phyloP scores from a whole-genome alignment of 164 flowering plant genomes.

The Sextonia rubra region DNA sequence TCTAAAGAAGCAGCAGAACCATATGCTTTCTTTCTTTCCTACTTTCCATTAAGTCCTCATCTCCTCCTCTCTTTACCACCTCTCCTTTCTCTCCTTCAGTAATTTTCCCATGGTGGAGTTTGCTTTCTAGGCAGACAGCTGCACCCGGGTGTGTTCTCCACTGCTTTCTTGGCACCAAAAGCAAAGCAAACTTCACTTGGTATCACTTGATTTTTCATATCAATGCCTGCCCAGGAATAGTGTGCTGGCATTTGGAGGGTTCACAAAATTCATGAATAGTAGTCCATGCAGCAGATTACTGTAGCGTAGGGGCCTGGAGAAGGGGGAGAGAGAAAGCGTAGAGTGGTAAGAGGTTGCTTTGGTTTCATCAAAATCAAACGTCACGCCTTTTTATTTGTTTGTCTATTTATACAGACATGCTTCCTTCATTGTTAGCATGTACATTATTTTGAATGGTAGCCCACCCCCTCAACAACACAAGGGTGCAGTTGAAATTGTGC shows the following conservation, averaged over 20 bases:
- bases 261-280: neutral
- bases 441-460: too few relatives aligned
- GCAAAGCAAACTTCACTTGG: neutral
- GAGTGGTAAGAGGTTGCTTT: too few relatives aligned
- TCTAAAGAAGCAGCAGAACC: slow-evolving; percentile 7
- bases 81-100: slow-evolving; percentile 6
- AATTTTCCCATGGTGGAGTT: neutral
- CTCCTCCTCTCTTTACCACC: slow-evolving; percentile 3
- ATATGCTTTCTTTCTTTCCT: slow-evolving; percentile 12
- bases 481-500: too few relatives aligned
- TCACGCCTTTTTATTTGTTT: too few relatives aligned
- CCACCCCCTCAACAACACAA: too few relatives aligned
- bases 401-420: too few relatives aligned
- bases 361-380: too few relatives aligned
- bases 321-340: too few relatives aligned
- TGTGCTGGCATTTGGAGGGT: neutral
- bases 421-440: too few relatives aligned
- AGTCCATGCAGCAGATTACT: too few relatives aligned
- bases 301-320: too few relatives aligned
- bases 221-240: neutral
- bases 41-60: neutral
- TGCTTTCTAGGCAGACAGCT: too few relatives aligned
- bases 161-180: neutral
- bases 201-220: neutral
- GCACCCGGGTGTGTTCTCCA: neutral